Evolutionary conservation across 169 alveolate genomes (phyloP), one percentile per base, ranked within the genome.

Genomic region (Plasmodium vivax): DNA sequence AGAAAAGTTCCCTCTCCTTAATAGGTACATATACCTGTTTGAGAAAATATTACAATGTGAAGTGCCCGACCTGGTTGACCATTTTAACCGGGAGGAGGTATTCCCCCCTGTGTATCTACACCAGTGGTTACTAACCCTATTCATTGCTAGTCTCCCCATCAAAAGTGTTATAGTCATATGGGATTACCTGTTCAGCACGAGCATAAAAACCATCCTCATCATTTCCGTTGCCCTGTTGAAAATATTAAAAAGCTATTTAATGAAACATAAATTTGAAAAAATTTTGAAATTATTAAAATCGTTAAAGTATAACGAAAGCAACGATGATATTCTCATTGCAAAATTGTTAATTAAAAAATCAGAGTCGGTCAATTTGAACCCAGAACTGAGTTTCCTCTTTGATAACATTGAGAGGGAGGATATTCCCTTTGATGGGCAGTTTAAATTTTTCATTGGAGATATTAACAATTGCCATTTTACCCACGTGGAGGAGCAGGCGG

Each of bases 101-200:
- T 83, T 62, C 80, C 96, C 95, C 5, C 96, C 97, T 30, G 96
- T 95, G 16, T 95, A 95, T 62, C 92, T 95, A 34, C 97, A 95
- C 62, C 97, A 95, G 34, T 95, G 97, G 97, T 56, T 95, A 74
- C 82, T 95, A 2, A 95, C 97, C 0, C 54, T 95, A 62, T 95
- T 95, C 80, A 93, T 93, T 23, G 95, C 97, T 4, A 93, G 96
- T 34, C 84, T 95, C 16, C 97, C 97, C 7, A 84, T 95, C 4
- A 95, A 95, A 93, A 95, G 96, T 43, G 97, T 95, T 12, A 95
- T 95, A 23, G 92, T 95, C 43, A 80, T 95, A 41, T 95, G 97
- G 97, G 97, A 95, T 41, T 92, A 93, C 81, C 62, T 95, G 14
- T 90, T 90, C 43, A 73, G 94, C 14, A 90, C 94, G 7, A 90